Base-by-base conservation (phyloP, 2,329 filamentous ascomycete genomes). In the Colletotrichum kahawae region DNA sequence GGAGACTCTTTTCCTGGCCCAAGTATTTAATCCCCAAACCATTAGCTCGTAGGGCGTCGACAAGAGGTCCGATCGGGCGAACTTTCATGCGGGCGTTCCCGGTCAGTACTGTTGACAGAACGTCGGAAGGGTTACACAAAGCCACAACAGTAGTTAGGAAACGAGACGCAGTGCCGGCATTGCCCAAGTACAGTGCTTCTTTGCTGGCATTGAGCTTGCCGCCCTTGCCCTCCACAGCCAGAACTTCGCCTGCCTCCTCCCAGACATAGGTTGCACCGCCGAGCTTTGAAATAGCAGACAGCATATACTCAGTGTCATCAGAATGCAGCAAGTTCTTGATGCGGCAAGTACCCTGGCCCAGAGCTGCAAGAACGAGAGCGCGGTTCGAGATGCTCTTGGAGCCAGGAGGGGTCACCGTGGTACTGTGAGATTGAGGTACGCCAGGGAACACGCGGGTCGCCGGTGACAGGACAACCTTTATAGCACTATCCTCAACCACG, bases 331-430 rank as follows among this genome's bases (percentile, higher is more conserved):
- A 88, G 80, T 99, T 98, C 84, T 92, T 96, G 83, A 99, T 94
- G 51, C 94, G 93, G 82, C 96, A 98, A 31, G 93, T 92, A 21
- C 97, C 97, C 70, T 92, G 91, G 38, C 96, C 95, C 36, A 99
- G 92, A 14, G 97, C 97, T 59, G 97, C 97, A 67, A 99, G 90
- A n/a, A 99, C 92, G 51, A 99, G 90, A 38, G 97, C 96, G 59
- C 97, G 92, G 84, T 99, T 99, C 1, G 97, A 99, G 74, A 99
- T 95, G 84, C 96, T 98, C 88, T 99, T 99, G 24, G 97, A 98
- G 60, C 97, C 97, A 2, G 97, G 97, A 27, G 97, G 97, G 5
- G 92, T 94, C 79, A 98, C 96, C 43, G 92, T 92, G 48, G 96
- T 92, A 34, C 92, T 89, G 13, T 95, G 88, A 27, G 87, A 86